Evolutionary conservation across 768 basidiomycete genomes (phyloP).

Genomic region (Russula vinacea): DNA sequence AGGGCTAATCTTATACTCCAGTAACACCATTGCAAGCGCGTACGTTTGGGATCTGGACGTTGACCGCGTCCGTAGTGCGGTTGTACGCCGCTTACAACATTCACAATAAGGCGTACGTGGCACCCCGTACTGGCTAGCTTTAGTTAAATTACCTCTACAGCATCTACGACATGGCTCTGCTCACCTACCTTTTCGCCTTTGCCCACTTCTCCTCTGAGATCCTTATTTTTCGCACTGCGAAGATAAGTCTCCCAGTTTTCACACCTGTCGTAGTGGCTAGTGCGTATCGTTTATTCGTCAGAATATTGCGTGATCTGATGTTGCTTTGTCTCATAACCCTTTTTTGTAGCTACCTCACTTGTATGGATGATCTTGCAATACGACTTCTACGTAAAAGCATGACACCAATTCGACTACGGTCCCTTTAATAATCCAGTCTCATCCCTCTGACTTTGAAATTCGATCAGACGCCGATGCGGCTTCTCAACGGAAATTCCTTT

Average conservation of each 20-base stretch:
- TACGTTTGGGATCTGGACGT: slow-evolving; percentile 89
- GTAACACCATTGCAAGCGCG: slow-evolving; percentile 86
- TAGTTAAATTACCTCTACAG: slow-evolving; percentile 42
- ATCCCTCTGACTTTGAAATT: not conserved
- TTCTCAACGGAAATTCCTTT: not conserved
- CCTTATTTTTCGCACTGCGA: slow-evolving; percentile 75
- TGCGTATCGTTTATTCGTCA: slow-evolving; percentile 44
- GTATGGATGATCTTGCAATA: slow-evolving; percentile 87
- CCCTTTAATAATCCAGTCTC: not conserved
- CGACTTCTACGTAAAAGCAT: slow-evolving; percentile 62
- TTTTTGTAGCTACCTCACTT: slow-evolving; percentile 54
- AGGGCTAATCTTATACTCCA: slow-evolving; percentile 35
- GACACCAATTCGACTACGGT: not conserved
- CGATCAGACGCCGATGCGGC: not conserved
- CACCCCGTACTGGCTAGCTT: not conserved
- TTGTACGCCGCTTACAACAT: slow-evolving; percentile 90
- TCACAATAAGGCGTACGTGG: slow-evolving; percentile 67
- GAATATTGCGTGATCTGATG: slow-evolving; percentile 6
- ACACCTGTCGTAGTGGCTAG: slow-evolving; percentile 83
- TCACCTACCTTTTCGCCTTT: slow-evolving; percentile 88
- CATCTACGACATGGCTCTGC: slow-evolving; percentile 83
- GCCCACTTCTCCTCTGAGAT: slow-evolving; percentile 86
- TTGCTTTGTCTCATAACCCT: slow-evolving; percentile 8
- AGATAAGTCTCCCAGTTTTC: slow-evolving; percentile 54
- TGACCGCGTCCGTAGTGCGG: slow-evolving; percentile 79